These are phyloP conservation scores for Yarrowia deformans DNA, from an alignment of 805 yeast genomes.

Conservation along the genomic window DNA sequence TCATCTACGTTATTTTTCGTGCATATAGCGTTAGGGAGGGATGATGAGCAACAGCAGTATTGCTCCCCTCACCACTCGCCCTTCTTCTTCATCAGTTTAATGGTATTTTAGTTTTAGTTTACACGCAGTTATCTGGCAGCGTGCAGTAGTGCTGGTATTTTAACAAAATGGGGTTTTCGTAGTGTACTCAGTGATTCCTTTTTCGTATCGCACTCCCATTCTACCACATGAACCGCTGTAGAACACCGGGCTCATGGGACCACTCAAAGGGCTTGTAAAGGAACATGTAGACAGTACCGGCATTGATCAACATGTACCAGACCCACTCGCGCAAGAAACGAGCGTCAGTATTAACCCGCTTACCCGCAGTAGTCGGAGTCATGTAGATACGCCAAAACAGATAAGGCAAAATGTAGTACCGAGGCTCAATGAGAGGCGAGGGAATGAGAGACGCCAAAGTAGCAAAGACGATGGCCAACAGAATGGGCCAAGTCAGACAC, in stretches of 20 bases:
- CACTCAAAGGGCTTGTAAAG: conserved; percentile 69
- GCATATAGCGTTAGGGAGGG: background rate
- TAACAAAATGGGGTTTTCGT: too few species aligned
- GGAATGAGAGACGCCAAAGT: conserved; percentile 67
- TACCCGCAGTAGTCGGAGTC: conserved; percentile 53
- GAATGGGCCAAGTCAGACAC: conserved; percentile 37
- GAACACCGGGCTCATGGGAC: conserved; percentile 62
- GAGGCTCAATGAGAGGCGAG: conserved; percentile 91
- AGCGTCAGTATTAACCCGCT: conserved; percentile 45
- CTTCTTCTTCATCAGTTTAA: background rate
- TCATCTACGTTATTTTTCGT: too few species aligned
- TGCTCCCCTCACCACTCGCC: background rate
- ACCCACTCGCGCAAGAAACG: conserved; percentile 62
- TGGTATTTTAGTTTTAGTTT: background rate
- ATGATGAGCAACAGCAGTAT: too few species aligned
- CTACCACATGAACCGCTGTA: conserved; percentile 90
- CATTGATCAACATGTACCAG: conserved; percentile 68
- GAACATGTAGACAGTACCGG: conserved; percentile 62
- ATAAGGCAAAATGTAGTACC: conserved; percentile 87
- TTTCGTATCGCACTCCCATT: too few species aligned
- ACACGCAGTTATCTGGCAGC: too few species aligned
- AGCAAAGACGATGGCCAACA: conserved; percentile 49
- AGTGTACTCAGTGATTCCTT: too few species aligned
- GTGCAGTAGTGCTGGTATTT: too few species aligned
- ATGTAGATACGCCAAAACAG: conserved; percentile 64